phyloP scores from a whole-genome alignment of 768 basidiomycete species.

The Pisolithus microcarpus region DNA sequence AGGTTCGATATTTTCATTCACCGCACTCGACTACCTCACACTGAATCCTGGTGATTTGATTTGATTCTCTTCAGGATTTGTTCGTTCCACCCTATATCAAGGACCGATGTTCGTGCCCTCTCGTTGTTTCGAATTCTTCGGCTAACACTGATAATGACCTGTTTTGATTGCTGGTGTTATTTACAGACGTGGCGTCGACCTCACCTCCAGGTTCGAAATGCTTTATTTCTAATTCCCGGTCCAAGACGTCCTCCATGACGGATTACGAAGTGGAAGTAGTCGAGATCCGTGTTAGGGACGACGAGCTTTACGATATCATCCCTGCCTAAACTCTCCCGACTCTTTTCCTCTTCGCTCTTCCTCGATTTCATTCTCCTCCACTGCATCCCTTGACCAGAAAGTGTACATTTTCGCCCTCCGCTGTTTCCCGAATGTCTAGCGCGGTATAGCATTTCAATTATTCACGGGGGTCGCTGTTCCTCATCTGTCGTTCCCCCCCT shows the following conservation, averaged over 20 bases:
- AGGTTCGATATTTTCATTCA: conserved; percentile 41
- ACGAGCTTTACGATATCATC: conserved; percentile 71
- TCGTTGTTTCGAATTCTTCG: conserved; percentile 4
- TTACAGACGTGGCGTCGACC: conserved; percentile 70
- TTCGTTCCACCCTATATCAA: conserved; percentile 88
- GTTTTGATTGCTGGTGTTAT: conserved; percentile 1
- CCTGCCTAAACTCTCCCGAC: conserved; percentile 24
- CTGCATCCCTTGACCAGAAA: not conserved
- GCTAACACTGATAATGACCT: not conserved
- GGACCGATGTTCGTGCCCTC: conserved; percentile 65
- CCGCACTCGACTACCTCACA: not conserved
- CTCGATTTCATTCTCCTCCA: conserved; percentile 5
- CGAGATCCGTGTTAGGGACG: conserved; percentile 77
- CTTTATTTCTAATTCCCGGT: conserved; percentile 61
- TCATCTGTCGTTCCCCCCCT: no score
- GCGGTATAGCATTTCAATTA: not conserved
- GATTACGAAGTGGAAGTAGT: conserved; percentile 85
- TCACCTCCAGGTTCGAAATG: conserved; percentile 67
- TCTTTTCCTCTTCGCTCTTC: not conserved
- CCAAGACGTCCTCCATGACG: conserved; percentile 56
- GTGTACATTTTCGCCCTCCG: not conserved
- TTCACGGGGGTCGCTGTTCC: not conserved
- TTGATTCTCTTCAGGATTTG: conserved; percentile 50
- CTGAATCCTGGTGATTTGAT: not conserved
- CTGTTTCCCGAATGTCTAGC: not conserved